Evolutionary conservation across 345 rosid genomes (phyloP), one percentile per base, ranked within the genome.

Genomic region (Abelmoschus esculentus): DNA sequence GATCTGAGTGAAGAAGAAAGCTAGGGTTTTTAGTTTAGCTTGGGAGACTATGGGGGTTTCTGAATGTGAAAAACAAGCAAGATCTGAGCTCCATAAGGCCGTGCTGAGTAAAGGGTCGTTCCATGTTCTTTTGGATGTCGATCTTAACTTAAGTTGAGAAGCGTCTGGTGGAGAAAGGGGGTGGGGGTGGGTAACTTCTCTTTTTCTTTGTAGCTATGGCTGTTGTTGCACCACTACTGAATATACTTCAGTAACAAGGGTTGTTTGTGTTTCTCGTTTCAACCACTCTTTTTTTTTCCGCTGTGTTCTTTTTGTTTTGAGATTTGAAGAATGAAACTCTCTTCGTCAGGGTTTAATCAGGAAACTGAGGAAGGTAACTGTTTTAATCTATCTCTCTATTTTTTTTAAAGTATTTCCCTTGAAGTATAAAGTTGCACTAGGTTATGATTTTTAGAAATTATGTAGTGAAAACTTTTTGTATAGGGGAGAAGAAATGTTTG

Each of bases 401-500:
- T 5, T 1, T 3, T 55, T 9, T 19, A 8, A 8, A 32, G 55
- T 44, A 53, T 12, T 40, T 56, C 66, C 53, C 22, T 66, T 46
- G 19, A 31, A 28, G 32, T 47, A 15, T 52, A n/a, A 54, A 19
- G 34, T 26, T 64, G 36, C 14, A 13, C 31, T 36, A 42, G 32
- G 54, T 14, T 52, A 14, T 6, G 18, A 0, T 0, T 69, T 63
- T 19, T 5, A 1, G 6, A 19, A n/a, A 38, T 31, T 49, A 31
- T 55, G 8, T 0, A 22, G 59, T 68, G 58, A 61, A 56, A 61
- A 56, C 6, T 47, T 32, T 28, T 71, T 67, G 59, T 65, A 62
- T 75, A 87, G 99, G 91, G 74, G 98, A 96, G 77, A 92, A 76
- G 74, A 86, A 91, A 80, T 95, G 86, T 71, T 80, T 96, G 78